phyloP scores from a whole-genome alignment of 2,329 filamentous ascomycete species.

The Fusarium sp. region DNA sequence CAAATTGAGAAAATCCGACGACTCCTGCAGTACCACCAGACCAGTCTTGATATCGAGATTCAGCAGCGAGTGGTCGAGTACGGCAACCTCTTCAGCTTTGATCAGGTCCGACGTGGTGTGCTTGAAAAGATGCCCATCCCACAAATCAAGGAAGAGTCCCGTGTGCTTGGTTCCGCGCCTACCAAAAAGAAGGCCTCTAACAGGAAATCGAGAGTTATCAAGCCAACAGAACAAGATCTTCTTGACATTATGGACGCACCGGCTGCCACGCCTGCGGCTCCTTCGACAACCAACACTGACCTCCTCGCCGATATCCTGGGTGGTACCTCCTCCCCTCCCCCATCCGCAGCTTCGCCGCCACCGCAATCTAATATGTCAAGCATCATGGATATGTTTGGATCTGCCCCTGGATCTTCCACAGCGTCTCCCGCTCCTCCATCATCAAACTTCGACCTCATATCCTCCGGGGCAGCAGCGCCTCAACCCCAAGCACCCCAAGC shows the following conservation, averaged over 20 bases:
- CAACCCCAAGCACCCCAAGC: constrained; percentile 54
- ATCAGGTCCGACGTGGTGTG: constrained; percentile 87
- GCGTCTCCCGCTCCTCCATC: constrained; percentile 53
- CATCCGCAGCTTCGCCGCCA: constrained; percentile 56
- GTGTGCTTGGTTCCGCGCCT: constrained; percentile 85
- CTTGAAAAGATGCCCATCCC: constrained; percentile 98
- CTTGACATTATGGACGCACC: constrained; percentile 91
- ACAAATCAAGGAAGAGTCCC: constrained; percentile 94
- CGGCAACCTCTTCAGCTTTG: constrained; percentile 90
- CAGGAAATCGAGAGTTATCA: constrained; percentile 79
- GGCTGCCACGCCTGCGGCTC: constrained; percentile 60
- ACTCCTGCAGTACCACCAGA: constrained; percentile 80
- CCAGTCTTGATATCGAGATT: constrained; percentile 92
- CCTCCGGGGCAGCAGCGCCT: constrained; percentile 56
- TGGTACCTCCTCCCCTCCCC: constrained; percentile 67
- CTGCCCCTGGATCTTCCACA: constrained; percentile 55
- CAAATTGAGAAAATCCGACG: constrained; percentile 88
- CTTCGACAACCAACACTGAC: constrained; percentile 80
- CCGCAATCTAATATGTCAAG: constrained; percentile 71
- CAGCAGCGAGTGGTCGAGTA: constrained; percentile 98
- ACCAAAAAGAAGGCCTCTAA: constrained; percentile 77
- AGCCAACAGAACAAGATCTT: constrained; percentile 90
- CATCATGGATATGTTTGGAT: constrained; percentile 90
- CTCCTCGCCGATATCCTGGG: constrained; percentile 92
- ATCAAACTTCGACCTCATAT: constrained; percentile 64